These are phyloP conservation scores for Helicocarpus griseus DNA, from an alignment of 2,329 filamentous ascomycete genomes.

Conservation along the genomic window DNA sequence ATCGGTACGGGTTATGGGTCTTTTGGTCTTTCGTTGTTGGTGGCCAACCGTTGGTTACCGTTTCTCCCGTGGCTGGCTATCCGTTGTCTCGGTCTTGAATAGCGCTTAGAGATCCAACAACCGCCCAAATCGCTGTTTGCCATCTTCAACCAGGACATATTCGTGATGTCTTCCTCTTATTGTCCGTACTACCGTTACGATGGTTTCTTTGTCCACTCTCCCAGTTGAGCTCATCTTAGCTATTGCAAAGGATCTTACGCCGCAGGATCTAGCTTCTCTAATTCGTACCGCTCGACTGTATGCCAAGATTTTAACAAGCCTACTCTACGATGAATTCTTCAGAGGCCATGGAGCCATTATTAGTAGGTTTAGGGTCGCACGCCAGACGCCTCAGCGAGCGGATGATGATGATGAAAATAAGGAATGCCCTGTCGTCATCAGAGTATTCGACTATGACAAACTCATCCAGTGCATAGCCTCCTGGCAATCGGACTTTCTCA, in stretches of 20 bases:
- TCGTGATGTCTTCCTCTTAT: not conserved
- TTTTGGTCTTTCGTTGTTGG: too few relatives aligned
- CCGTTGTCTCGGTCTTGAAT: too few relatives aligned
- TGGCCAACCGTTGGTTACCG: too few relatives aligned
- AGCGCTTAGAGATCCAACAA: too few relatives aligned
- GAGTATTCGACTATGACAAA: not conserved
- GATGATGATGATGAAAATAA: not conserved
- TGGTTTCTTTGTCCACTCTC: not conserved
- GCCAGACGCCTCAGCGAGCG: too few relatives aligned
- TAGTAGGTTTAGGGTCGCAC: too few relatives aligned
- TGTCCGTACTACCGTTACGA: not conserved
- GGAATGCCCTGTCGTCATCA: not conserved
- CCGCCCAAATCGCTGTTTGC: too few relatives aligned
- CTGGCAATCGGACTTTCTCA: not conserved
- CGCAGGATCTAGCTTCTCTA: not conserved
- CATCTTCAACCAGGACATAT: too few relatives aligned
- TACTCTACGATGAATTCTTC: too few relatives aligned
- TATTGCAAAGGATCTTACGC: not conserved
- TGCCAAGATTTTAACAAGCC: not conserved
- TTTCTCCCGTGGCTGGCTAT: too few relatives aligned
- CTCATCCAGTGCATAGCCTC: not conserved
- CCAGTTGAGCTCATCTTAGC: not conserved
- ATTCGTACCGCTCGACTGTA: not conserved
- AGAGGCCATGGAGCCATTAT: too few relatives aligned
- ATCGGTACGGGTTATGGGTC: too few relatives aligned